Evolutionary conservation across 2,329 filamentous ascomycete species (phyloP).

Genomic region (Epichloe gansuensis): DNA sequence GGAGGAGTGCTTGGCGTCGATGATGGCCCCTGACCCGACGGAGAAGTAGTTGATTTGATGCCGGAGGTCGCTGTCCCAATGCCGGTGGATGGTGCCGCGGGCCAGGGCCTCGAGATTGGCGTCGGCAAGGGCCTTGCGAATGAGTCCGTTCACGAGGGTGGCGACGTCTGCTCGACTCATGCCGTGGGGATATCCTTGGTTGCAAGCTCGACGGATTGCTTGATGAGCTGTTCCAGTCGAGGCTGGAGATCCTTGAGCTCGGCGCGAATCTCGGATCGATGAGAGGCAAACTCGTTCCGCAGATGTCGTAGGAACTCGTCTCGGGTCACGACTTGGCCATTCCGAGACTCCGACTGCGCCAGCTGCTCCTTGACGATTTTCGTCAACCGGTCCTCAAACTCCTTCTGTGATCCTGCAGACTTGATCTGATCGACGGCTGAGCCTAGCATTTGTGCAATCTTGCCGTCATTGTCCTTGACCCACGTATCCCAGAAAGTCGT

Average conservation of each 20-base stretch:
- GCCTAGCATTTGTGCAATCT: conserved; percentile 20
- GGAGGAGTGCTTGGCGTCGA: conserved; percentile 51
- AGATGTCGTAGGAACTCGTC: conserved; percentile 37
- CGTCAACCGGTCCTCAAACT: conserved; percentile 23
- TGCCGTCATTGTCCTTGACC: conserved; percentile 36
- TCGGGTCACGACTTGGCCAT: conserved; percentile 30
- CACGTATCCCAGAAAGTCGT: conserved; percentile 38
- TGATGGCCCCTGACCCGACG: conserved; percentile 48
- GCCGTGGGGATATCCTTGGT: conserved; percentile 13
- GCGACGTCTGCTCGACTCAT: conserved; percentile 30
- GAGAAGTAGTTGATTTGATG: conserved; percentile 65
- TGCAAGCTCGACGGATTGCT: conserved; percentile 18
- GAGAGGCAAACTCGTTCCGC: conserved; percentile 24
- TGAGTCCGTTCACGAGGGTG: conserved; percentile 26
- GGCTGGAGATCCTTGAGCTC: conserved; percentile 28
- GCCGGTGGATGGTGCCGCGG: conserved; percentile 31
- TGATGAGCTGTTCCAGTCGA: conserved; percentile 21
- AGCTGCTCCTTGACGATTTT: conserved; percentile 27
- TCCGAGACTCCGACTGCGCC: conserved; percentile 11
- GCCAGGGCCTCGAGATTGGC: conserved; percentile 35
- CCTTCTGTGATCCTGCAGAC: conserved; percentile 19
- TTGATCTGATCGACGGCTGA: conserved; percentile 23
- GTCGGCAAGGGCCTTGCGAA: conserved; percentile 32
- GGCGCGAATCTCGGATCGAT: conserved; percentile 26
- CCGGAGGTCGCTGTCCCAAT: conserved; percentile 32